Conservation (phyloP, 2,329 filamentous ascomycete species). For the Thyridium curvatum region DNA sequence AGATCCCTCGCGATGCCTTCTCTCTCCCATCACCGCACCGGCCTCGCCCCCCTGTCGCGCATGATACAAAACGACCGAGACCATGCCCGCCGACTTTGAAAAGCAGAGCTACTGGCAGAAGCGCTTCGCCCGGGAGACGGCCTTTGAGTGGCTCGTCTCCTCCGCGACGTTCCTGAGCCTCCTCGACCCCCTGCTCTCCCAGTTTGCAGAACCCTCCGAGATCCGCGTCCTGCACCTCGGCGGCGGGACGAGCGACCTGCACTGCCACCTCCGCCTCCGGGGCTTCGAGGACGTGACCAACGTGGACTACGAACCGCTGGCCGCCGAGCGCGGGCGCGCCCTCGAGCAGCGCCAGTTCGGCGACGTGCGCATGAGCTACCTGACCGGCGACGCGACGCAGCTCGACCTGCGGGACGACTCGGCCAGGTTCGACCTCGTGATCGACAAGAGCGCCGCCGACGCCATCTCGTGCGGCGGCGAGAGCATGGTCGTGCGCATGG, state of each 20-base stretch:
- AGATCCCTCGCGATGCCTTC: too few relatives aligned
- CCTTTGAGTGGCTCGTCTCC: constrained; percentile 41
- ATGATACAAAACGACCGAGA: too few relatives aligned
- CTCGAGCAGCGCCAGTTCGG: constrained; percentile 34
- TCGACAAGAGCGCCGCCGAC: constrained; percentile 45
- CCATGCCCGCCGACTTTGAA: constrained; percentile 31
- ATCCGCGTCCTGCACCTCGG: constrained; percentile 38
- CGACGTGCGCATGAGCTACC: constrained; percentile 34
- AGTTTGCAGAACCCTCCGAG: constrained; percentile 11
- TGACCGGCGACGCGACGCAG: constrained; percentile 37
- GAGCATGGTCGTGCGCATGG: constrained; percentile 30
- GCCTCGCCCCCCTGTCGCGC: too few relatives aligned
- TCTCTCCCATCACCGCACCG: too few relatives aligned
- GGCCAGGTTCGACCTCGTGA: constrained; percentile 29
- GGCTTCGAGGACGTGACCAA: constrained; percentile 39
- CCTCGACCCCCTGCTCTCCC: constrained; percentile 28
- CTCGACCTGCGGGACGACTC: constrained; percentile 14
- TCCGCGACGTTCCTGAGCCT: constrained; percentile 33
- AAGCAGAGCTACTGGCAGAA: constrained; percentile 43
- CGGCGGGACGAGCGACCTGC: constrained; percentile 42
- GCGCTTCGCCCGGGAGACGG: constrained; percentile 35
- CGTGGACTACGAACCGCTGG: constrained; percentile 43
- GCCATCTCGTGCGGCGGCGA: constrained; percentile 39
- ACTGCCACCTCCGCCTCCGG: constrained; percentile 34
- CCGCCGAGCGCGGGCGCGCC: constrained; percentile 32